Percentiles rank a stretch among this genome's conserved stretches.
These are phyloP conservation scores for Starmera caribaea DNA, from an alignment of 805 yeast genomes.

Conservation along the genomic window DNA sequence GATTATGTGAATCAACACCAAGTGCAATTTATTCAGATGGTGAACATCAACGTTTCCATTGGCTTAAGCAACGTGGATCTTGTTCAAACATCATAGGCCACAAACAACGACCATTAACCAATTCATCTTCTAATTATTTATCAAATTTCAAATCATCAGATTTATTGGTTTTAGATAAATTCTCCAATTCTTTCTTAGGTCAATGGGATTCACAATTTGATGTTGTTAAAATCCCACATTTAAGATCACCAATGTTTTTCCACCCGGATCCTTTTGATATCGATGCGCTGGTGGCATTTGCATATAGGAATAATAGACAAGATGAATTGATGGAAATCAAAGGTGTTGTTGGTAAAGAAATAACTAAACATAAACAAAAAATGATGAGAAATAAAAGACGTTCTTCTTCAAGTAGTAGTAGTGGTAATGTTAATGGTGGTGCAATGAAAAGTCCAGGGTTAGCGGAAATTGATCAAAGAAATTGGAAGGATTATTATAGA, in stretches of 20 bases:
- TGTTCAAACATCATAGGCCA: conserved; percentile 2
- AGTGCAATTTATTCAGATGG: conserved; percentile 35
- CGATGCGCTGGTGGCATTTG: conserved; percentile 33
- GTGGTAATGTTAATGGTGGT: neutral
- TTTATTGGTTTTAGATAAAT: conserved; percentile 28
- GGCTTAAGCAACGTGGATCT: conserved; percentile 23
- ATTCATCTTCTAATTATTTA: neutral
- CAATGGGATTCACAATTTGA: conserved; percentile 36
- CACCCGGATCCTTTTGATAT: conserved; percentile 35
- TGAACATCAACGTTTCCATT: conserved; percentile 37
- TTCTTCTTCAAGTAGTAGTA: neutral
- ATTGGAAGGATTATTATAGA: conserved; percentile 33
- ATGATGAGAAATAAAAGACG: conserved; percentile 4
- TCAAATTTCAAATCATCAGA: conserved; percentile 18
- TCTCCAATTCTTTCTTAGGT: conserved; percentile 24
- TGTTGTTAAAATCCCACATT: conserved; percentile 30
- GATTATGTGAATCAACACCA: conserved; percentile 33
- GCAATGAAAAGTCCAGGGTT: conserved; percentile 1
- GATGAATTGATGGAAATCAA: conserved; percentile 30
- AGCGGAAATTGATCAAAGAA: conserved; percentile 28
- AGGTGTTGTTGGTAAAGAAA: conserved; percentile 33
- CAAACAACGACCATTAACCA: neutral
- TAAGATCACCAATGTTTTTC: conserved; percentile 39
- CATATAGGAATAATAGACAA: conserved; percentile 24
- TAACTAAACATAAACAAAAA: conserved; percentile 32